Percentiles rank a stretch among this genome's conserved stretches.
These are phyloP conservation scores for Lipomyces yamanashiensis DNA, from an alignment of 805 yeast species.

Conservation along the genomic window DNA sequence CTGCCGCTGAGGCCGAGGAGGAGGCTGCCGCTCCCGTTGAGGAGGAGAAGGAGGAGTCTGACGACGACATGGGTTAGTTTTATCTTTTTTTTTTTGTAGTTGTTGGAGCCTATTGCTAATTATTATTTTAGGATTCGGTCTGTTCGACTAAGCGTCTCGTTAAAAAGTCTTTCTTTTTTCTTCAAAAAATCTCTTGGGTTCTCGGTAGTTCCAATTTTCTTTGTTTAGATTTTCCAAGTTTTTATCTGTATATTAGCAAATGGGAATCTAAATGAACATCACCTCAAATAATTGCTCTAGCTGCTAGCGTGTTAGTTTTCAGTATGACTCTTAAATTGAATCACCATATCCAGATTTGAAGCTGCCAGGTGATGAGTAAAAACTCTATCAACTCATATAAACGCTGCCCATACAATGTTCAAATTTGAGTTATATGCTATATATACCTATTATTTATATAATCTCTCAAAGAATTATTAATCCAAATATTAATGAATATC, in stretches of 20 bases:
- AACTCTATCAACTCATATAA: too few relatives aligned
- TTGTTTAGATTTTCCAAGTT: not conserved
- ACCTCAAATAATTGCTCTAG: not conserved
- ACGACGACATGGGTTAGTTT: conserved; percentile 73
- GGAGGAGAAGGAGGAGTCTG: conserved; percentile 66
- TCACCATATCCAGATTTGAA: not conserved
- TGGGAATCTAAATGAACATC: conserved; percentile 9
- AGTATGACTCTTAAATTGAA: not conserved
- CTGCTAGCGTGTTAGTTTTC: not conserved
- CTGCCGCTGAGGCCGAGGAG: conserved; percentile 70
- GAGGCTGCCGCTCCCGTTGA: conserved; percentile 74
- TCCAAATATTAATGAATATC: too few relatives aligned
- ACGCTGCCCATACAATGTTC: too few relatives aligned
- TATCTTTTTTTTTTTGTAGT: not conserved
- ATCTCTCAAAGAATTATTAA: too few relatives aligned
- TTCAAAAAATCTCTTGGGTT: conserved; percentile 1
- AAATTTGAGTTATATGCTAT: too few relatives aligned
- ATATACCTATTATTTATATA: too few relatives aligned
- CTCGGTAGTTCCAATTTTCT: conserved; percentile 3
- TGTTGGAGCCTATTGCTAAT: not conserved
- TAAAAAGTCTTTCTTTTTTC: not conserved
- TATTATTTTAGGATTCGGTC: conserved; percentile 67
- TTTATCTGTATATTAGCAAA: conserved; percentile 16
- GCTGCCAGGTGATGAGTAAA: too few relatives aligned
- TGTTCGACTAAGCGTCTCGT: conserved; percentile 79